These are phyloP conservation scores for Arthrinium puccinioides DNA, from an alignment of 2,329 filamentous ascomycete species.

Conservation along the genomic window DNA sequence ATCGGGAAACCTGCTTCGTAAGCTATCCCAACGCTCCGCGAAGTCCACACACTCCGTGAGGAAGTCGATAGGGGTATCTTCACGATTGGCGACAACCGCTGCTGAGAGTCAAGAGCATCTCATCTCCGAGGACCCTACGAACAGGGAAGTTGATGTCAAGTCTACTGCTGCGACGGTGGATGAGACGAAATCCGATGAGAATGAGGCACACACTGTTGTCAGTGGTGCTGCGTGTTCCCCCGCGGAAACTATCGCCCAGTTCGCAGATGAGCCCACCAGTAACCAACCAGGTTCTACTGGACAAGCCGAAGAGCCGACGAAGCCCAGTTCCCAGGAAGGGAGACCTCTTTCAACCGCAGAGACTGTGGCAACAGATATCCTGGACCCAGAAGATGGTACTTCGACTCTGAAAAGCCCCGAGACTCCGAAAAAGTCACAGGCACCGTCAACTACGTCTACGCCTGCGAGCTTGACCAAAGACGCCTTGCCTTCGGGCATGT, in stretches of 20 bases:
- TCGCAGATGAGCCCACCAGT: too few relatives aligned
- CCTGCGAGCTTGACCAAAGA: conserved; percentile 48
- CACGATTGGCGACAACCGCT: conserved; percentile 11
- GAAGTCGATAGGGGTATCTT: conserved; percentile 12
- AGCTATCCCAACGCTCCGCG: conserved; percentile 30
- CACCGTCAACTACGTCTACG: conserved; percentile 28
- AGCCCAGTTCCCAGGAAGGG: conserved; percentile 1
- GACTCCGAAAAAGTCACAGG: not conserved
- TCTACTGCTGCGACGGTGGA: conserved; percentile 55
- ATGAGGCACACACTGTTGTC: conserved; percentile 13
- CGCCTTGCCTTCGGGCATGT: conserved; percentile 62
- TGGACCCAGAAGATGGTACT: conserved; percentile 11
- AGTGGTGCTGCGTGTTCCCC: too few relatives aligned
- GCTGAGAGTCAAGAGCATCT: conserved; percentile 39
- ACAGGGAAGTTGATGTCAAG: conserved; percentile 35
- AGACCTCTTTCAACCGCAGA: conserved; percentile 18
- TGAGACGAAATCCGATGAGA: conserved; percentile 36
- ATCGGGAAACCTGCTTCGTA: conserved; percentile 37
- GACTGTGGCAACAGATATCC: conserved; percentile 19
- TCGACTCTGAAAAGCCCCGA: conserved; percentile 16
- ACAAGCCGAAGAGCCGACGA: conserved; percentile 7
- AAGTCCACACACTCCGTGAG: conserved; percentile 18
- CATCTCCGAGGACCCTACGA: conserved; percentile 24
- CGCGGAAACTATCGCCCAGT: too few relatives aligned
- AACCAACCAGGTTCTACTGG: too few relatives aligned